Base-by-base conservation (phyloP, 148 eudicot genomes). In the Vaccinium macrocarpon region DNA sequence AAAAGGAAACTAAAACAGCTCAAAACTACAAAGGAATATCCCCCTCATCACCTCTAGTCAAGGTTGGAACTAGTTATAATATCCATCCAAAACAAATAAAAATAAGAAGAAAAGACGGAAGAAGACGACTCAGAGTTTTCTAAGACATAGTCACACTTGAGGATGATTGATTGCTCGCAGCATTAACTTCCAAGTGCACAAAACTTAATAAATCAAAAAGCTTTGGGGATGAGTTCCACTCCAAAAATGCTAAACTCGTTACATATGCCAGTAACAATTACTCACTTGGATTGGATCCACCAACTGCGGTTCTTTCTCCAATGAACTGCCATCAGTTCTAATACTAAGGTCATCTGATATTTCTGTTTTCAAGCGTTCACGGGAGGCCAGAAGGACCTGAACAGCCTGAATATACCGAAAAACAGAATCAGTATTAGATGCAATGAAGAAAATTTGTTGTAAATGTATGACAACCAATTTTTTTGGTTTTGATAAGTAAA, bases 201-300 rank as follows among this genome's bases (percentile, higher is more conserved):
- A 68, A 21, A 53, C 35, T 19, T 12, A 16, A 11, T 64, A 72
- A 16, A 82, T 11, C 13, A 21, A 82, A 51, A 8, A 81, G 35
- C 23, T 68, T 29, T 70, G 18, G 62, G 32, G 73, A 82, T 5
- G 10, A 51, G 49, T 68, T 50, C 38, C 76, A 50, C 25, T 51
- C 83, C 56, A 64, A 51, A 48, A 2, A 82, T 66, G 62, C 48
- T 68, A 81, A 55, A 15, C 50, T 68, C 52, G 42, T 21, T 42
- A 81, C 42, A 16, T 29, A 82, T 29, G 78, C 77, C 59, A 64
- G 14, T 46, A 29, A 76, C 50, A 84, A 88, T 68, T 12, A 68
- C 98, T 91, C 84, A 96, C 99, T 91, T 96, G 98, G 89, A 97
- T 82, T 25, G 94, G 93, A 87, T 97, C 98, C 86, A 95, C 90